Percentiles rank a stretch among this genome's conserved stretches.
These are phyloP conservation scores for Collybia sp. DNA, from an alignment of 768 basidiomycete species.

Conservation along the genomic window DNA sequence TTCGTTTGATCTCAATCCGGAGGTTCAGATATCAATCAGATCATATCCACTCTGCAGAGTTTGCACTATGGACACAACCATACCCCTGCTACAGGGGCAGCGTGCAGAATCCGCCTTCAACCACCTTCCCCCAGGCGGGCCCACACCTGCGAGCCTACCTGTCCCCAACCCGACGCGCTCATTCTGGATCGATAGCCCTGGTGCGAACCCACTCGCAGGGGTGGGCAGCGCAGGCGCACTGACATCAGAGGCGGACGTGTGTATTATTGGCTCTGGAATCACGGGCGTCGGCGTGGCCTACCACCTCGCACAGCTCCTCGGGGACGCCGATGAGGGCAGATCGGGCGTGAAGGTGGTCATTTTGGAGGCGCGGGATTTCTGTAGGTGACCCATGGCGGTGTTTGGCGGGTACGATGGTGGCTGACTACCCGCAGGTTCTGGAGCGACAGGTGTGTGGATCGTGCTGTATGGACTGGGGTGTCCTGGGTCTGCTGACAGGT, in stretches of 20 bases:
- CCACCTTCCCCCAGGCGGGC: too few species aligned
- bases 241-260: slow-evolving; percentile 62
- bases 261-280: slow-evolving; percentile 77
- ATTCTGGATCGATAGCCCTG: slow-evolving; percentile 63
- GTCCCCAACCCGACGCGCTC: slow-evolving; percentile 63
- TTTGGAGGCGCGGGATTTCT: slow-evolving; percentile 83
- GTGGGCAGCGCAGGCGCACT: slow-evolving; percentile 62
- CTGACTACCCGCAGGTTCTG: slow-evolving; percentile 47
- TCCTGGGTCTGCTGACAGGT: neutral
- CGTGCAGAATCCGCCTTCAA: too few species aligned
- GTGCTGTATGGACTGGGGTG: neutral
- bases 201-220: slow-evolving; percentile 60
- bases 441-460: slow-evolving; percentile 61
- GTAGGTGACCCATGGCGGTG: slow-evolving; percentile 36
- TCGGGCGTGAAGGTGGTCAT: slow-evolving; percentile 48
- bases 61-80: too few species aligned
- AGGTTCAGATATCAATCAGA: too few species aligned
- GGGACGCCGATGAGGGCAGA: slow-evolving; percentile 8
- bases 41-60: too few species aligned
- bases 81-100: neutral
- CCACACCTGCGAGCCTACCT: slow-evolving; percentile 35
- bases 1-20: too few species aligned
- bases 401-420: slow-evolving; percentile 2
- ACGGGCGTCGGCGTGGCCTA: slow-evolving; percentile 75
- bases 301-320: slow-evolving; percentile 46